Base-by-base conservation (phyloP, 2,329 filamentous ascomycete species). In the Neospermospora avenae region DNA sequence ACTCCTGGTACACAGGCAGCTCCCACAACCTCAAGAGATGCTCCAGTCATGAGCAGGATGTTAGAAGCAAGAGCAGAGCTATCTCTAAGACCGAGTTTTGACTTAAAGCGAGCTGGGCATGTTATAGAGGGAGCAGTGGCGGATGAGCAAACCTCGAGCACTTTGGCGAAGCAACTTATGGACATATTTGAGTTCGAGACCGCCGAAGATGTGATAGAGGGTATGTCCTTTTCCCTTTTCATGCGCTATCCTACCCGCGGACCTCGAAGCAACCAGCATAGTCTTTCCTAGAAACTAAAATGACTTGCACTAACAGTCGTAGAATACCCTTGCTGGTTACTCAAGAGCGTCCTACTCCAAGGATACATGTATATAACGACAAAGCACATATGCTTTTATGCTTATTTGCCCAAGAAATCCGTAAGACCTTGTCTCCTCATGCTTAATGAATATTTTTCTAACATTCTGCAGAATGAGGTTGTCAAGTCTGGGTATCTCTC, bases 301-400 rank as follows among this genome's bases (percentile, higher is more conserved):
- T 16, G 13, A 1, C 35, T 45, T 53, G 35, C 45, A 56, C 66
- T 71, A 59, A 72, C 58, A 37, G 4, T 22, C 58, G 18, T 73
- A 85, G 93, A 98, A 77, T 97, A 96, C 72, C 90, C 92, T 8
- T 98, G 93, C 76, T 97, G 91, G 87, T 78, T 98, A 41, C 77
- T 98, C 35, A 92, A 97, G 73, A 96, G 89, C 71, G 91, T 96
- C 46, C 79, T 98, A 31, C 81, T 98, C 8, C 92, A 97, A 72
- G 95, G 95, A 5, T 97, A 95, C 73, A 88, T 99, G 82, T 98
- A 98, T 76, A 90, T 99, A 70, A 98, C 95, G 0, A 81, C 89
- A 63, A 89, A 88, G 68, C 95, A 99, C 72, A 89, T 98, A 63
- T 97, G 93, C 76, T 99, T 98, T 74, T 98, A 97, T 72, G 92